Evolutionary conservation across 768 basidiomycete species (phyloP).

Genomic region (Rhodotorula babjevae): DNA sequence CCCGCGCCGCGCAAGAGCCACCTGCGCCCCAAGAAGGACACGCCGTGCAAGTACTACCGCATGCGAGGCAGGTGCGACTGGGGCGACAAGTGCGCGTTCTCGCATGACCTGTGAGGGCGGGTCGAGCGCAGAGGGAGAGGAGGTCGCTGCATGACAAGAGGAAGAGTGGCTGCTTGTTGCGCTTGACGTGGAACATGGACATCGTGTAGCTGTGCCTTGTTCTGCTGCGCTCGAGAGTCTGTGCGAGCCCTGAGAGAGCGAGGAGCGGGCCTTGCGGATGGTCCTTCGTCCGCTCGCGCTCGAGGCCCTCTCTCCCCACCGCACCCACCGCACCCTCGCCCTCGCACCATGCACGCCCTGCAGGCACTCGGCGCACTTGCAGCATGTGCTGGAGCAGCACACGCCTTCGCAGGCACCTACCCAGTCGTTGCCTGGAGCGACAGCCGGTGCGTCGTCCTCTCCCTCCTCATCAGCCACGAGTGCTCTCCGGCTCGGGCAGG

Average conservation of each 20-base stretch:
- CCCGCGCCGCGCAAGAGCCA: not conserved
- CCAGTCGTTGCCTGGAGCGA: not conserved
- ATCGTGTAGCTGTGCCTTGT: no score
- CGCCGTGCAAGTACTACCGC: constrained; percentile 12
- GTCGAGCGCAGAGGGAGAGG: not conserved
- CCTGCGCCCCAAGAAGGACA: not conserved
- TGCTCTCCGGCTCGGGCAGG: no score
- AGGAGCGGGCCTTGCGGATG: no score
- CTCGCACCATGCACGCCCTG: not conserved
- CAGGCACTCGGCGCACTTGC: not conserved
- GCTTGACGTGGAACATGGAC: no score
- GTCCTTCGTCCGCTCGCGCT: not conserved
- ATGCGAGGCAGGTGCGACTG: constrained; percentile 13
- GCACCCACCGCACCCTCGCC: not conserved
- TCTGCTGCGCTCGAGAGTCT: no score
- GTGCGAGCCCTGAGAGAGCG: no score
- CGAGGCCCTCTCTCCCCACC: not conserved
- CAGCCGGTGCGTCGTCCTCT: not conserved
- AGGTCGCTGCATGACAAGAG: no score
- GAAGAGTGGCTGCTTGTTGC: no score
- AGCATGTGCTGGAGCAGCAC: not conserved
- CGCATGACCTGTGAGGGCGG: constrained; percentile 1
- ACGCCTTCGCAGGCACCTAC: not conserved
- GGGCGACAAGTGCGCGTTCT: constrained; percentile 22
- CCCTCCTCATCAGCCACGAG: not conserved